Base-by-base conservation (phyloP, 805 yeast species). In the Barnettozyma siamensis region DNA sequence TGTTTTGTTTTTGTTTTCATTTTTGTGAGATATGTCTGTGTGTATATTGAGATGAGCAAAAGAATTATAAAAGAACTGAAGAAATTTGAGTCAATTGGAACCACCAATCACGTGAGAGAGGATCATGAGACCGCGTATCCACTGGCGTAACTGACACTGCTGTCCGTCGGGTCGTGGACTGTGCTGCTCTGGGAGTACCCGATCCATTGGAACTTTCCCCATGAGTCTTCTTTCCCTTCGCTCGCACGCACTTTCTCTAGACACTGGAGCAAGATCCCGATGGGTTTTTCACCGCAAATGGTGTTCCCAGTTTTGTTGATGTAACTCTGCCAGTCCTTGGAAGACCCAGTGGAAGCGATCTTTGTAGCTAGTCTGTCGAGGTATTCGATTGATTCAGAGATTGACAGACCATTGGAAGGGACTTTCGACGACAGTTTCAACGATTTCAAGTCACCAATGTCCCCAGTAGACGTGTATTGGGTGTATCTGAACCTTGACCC, bases 131-230 rank as follows among this genome's bases (percentile, higher is more conserved):
- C 24, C 4, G 58, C 59, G 54, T 75, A 83, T 0, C 91, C 96
- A 35, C 91, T 75, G 1, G 91, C 95, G 61, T 91, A 91, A 44
- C 95, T 84, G n/a, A 91, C 98, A 59, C 95, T 84, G 47, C 84
- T 80, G 33, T 88, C 96, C 23, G 52, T 42, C 1, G 65, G 49
- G 15, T 58, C 54, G 0, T 50, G 48, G 2, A 72, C 91, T 10
- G 59, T 55, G 37, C 78, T 75, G 56, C 95, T 84, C 62, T 91
- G 97, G 1, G 82, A 65, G 57, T 91, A 91, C 0, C 83, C 85
- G 12, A 81, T 67, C 95, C 96, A 88, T 21, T 73, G 50, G 49
- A 88, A 75, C 5, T 49, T 59, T 0, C 60, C 63, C 31, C 52
- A 50, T n/a, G 54, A 39, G 5, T 43, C 41, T 4, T 43, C 49